Conservation (phyloP, 1,284 basidiomycete genomes). For the Phlebopus sp. region DNA sequence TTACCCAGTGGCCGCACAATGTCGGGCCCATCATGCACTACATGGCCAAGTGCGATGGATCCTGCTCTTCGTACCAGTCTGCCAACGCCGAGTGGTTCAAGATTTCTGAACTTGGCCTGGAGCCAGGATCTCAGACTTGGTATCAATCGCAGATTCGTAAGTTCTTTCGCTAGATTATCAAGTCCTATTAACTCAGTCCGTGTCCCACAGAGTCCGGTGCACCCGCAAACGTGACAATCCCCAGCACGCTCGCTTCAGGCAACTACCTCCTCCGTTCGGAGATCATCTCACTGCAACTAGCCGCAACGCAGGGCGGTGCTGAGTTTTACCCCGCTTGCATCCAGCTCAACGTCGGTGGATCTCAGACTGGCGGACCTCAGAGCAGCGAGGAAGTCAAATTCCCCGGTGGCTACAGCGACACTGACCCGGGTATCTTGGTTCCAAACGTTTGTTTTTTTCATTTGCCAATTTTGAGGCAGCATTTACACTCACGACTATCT, state of each 20-base stretch:
- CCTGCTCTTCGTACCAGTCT: slow-evolving; percentile 33
- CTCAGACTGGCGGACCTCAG: slow-evolving; percentile 42
- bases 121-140: slow-evolving; percentile 32
- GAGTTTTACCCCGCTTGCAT: slow-evolving; percentile 72
- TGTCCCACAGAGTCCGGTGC: slow-evolving; percentile 32
- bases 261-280: slow-evolving; percentile 72
- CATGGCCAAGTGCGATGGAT: slow-evolving; percentile 34
- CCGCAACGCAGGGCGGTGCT: slow-evolving; percentile 47
- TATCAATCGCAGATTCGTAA: slow-evolving; percentile 39
- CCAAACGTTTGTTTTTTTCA: slow-evolving; percentile 35
- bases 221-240: slow-evolving; percentile 48
- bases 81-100: slow-evolving; percentile 37
- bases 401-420: slow-evolving; percentile 63
- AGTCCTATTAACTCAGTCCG: not conserved
- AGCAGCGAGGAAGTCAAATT: slow-evolving; percentile 51
- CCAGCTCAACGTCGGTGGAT: slow-evolving; percentile 57
- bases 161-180: not conserved
- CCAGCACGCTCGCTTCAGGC: slow-evolving; percentile 52
- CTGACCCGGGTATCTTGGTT: slow-evolving; percentile 57
- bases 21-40: slow-evolving; percentile 39
- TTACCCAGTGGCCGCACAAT: slow-evolving; percentile 36
- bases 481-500: not conserved
- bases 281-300: slow-evolving; percentile 67
- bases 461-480: not conserved
- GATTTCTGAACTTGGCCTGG: slow-evolving; percentile 34